Conservation (phyloP, 345 rosid genomes). For the Streptanthus diversifolius region DNA sequence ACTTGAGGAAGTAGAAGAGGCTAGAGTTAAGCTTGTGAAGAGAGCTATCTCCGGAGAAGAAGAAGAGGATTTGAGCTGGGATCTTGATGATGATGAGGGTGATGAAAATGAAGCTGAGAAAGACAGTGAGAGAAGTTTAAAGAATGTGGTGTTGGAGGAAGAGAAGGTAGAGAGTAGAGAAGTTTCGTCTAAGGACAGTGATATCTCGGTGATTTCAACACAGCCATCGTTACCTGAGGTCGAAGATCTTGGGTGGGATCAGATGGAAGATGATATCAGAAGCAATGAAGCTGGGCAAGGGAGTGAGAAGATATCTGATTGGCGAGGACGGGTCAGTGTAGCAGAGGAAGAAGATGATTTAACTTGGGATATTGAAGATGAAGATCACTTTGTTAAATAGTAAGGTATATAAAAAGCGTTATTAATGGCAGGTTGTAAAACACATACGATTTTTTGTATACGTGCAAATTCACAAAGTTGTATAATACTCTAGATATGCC, state of each 20-base stretch:
- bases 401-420: constrained; percentile 3
- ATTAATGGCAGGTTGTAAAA: neutral
- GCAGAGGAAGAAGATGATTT: constrained; percentile 64
- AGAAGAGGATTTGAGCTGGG: constrained; percentile 82
- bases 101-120: constrained; percentile 5
- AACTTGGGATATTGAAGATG: constrained; percentile 88
- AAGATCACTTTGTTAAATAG: constrained; percentile 23
- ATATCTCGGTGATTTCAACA: constrained; percentile 59
- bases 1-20: constrained; percentile 59
- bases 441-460: neutral
- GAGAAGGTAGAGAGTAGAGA: constrained; percentile 39
- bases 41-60: constrained; percentile 55
- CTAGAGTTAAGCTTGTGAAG: constrained; percentile 60
- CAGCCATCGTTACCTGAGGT: constrained; percentile 50
- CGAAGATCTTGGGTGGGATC: constrained; percentile 83
- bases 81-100: constrained; percentile 58
- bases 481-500: neutral
- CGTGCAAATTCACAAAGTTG: neutral
- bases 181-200: constrained; percentile 56
- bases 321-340: constrained; percentile 46
- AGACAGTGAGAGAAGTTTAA: constrained; percentile 5
- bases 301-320: constrained; percentile 37
- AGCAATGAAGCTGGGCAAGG: constrained; percentile 37
- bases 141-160: constrained; percentile 25
- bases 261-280: constrained; percentile 57